These are phyloP conservation scores for Flagelloscypha sp. DNA, from an alignment of 768 basidiomycete genomes.

Conservation along the genomic window DNA sequence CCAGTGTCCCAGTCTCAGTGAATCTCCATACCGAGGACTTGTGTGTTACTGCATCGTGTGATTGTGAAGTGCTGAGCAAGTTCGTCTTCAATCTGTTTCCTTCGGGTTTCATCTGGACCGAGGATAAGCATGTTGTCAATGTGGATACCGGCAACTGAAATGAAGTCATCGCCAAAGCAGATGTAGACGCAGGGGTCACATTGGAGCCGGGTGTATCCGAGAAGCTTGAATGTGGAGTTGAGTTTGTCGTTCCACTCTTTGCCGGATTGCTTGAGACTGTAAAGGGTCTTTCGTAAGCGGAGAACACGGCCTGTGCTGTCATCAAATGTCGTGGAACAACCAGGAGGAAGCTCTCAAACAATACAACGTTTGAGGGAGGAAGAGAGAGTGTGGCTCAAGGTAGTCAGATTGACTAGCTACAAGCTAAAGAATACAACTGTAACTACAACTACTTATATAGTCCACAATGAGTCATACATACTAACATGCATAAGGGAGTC, in stretches of 20 bases:
- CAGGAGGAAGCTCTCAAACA: too few relatives aligned
- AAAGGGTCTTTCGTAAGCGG: slow-evolving; percentile 10
- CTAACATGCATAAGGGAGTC: too few relatives aligned
- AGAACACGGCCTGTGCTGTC: slow-evolving; percentile 9
- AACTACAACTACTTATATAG: too few relatives aligned
- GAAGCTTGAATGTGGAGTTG: slow-evolving; percentile 6
- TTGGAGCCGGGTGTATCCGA: slow-evolving; percentile 10
- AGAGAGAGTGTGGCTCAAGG: too few relatives aligned
- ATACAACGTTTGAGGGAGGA: too few relatives aligned
- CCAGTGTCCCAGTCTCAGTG: background rate
- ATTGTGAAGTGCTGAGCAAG: slow-evolving; percentile 12
- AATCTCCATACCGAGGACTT: slow-evolving; percentile 19
- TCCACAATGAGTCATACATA: too few relatives aligned
- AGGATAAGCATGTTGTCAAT: slow-evolving; percentile 20
- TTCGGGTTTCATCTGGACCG: slow-evolving; percentile 2
- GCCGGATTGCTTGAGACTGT: slow-evolving; percentile 20
- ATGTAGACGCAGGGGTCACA: slow-evolving; percentile 14
- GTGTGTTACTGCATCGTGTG: slow-evolving; percentile 13
- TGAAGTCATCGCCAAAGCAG: slow-evolving; percentile 2
- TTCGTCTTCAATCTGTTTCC: slow-evolving; percentile 3
- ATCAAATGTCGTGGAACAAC: too few relatives aligned
- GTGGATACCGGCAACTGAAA: slow-evolving; percentile 9
- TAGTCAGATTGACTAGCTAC: too few relatives aligned
- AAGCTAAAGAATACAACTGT: too few relatives aligned
- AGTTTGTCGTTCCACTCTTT: slow-evolving; percentile 22